A percentile compares a stretch with the other conserved stretches of the same genome.
Conservation (phyloP, 768 basidiomycete species). For the Coprinopsis strossmayeri region DNA sequence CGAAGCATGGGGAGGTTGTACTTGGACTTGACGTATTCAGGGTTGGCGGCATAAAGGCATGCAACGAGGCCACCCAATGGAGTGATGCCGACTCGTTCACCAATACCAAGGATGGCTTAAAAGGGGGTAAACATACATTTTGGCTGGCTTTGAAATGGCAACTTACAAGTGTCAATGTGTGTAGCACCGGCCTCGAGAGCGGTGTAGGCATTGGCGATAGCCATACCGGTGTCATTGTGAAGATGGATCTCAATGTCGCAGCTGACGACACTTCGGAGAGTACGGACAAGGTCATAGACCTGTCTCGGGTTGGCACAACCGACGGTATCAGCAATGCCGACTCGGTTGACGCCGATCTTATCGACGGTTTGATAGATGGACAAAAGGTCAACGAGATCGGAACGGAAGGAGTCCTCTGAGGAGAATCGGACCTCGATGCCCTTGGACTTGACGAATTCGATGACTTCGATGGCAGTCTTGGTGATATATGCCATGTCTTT, state of each 20-base stretch:
- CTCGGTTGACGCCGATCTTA: constrained; percentile 98
- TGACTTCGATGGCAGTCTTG: constrained; percentile 97
- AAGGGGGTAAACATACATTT: constrained; percentile 6
- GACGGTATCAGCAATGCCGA: constrained; percentile 98
- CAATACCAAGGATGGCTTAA: constrained; percentile 90
- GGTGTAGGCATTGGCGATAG: constrained; percentile 97
- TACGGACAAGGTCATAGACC: constrained; percentile 96
- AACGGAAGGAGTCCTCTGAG: constrained; percentile 99
- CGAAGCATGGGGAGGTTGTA: constrained; percentile 97
- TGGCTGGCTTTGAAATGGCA: too few relatives aligned
- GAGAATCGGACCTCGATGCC: constrained; percentile 99
- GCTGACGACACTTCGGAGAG: constrained; percentile 89
- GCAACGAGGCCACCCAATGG: constrained; percentile 96
- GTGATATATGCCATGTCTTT: constrained; percentile 99
- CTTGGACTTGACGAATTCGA: constrained; percentile 99
- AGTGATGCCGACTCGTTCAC: constrained; percentile 98
- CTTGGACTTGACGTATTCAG: constrained; percentile 99
- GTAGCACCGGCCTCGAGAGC: constrained; percentile 98
- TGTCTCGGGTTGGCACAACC: constrained; percentile 98
- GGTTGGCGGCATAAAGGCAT: constrained; percentile 93
- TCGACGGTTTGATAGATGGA: constrained; percentile 99
- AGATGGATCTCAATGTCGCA: constrained; percentile 99
- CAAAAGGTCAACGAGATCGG: constrained; percentile 96
- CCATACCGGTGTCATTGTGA: constrained; percentile 98
- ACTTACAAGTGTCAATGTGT: constrained; percentile 93